These are phyloP conservation scores for Nematocida major DNA, from an alignment of 371 early-diverging fungal genomes.

Conservation along the genomic window DNA sequence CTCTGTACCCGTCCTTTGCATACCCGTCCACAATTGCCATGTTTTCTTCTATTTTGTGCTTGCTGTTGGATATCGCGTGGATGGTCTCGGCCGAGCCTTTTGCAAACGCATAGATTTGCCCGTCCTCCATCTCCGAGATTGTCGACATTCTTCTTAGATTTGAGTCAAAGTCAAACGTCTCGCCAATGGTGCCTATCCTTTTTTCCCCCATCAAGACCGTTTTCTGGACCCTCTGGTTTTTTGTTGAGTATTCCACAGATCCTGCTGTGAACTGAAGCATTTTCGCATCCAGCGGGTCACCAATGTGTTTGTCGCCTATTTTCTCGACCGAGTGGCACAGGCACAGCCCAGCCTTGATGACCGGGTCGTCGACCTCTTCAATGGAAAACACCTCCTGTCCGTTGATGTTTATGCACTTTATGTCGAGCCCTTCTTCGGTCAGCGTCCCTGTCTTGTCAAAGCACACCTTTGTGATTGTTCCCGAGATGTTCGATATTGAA, in stretches of 20 bases:
- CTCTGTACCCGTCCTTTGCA: constrained; percentile 59
- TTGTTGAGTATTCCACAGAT: constrained; percentile 58
- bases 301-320: constrained; percentile 77
- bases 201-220: neutral
- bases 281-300: constrained; percentile 92
- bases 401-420: constrained; percentile 72
- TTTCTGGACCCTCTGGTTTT: neutral
- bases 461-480: constrained; percentile 83
- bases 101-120: constrained; percentile 40
- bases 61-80: constrained; percentile 5
- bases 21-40: constrained; percentile 51
- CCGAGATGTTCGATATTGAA: constrained; percentile 83
- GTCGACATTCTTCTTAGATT: constrained; percentile 85
- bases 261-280: constrained; percentile 91
- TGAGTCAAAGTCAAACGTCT: constrained; percentile 83
- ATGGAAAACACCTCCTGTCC: neutral
- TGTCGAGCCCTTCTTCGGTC: constrained; percentile 91
- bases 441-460: constrained; percentile 99
- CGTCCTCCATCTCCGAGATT: constrained; percentile 66
- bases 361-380: constrained; percentile 5
- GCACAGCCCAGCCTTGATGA: constrained; percentile 69
- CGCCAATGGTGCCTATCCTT: neutral
- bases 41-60: constrained; percentile 37
- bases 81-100: constrained; percentile 64
- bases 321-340: constrained; percentile 89